phyloP scores from a whole-genome alignment of 2,329 filamentous ascomycete genomes.

The Hypoxylon sp. region DNA sequence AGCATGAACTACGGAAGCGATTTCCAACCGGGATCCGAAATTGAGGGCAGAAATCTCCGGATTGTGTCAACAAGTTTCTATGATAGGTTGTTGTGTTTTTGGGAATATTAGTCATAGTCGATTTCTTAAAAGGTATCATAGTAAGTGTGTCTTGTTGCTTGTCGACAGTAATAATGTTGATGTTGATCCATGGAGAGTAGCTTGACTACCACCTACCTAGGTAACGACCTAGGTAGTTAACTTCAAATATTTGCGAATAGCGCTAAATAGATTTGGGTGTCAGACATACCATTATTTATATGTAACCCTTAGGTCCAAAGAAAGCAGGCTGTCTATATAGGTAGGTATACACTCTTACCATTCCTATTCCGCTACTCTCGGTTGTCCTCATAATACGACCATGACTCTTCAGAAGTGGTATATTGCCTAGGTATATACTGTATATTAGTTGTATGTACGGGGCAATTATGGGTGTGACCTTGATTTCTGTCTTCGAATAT shows the following conservation, averaged over 20 bases:
- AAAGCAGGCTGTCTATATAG: neutral
- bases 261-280: neutral
- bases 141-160: neutral
- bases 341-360: neutral
- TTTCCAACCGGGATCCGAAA: constrained; percentile 63
- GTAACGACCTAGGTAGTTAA: neutral
- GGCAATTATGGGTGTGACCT: neutral
- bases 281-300: neutral
- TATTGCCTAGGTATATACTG: neutral
- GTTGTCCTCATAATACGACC: neutral
- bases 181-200: neutral
- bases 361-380: neutral
- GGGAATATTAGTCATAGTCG: constrained; percentile 59
- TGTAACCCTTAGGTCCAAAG: neutral
- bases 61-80: constrained; percentile 84
- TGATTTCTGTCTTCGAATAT: neutral
- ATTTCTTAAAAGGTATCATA: neutral
- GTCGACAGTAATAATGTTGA: neutral
- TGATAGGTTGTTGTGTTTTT: constrained; percentile 78
- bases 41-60: constrained; percentile 54
- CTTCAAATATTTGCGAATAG: neutral
- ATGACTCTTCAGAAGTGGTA: neutral
- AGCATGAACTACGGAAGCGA: constrained; percentile 97
- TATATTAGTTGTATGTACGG: neutral
- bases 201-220: neutral